Conservation (phyloP, 352 stramenopile species). For the Globisporangium iwayamae region DNA sequence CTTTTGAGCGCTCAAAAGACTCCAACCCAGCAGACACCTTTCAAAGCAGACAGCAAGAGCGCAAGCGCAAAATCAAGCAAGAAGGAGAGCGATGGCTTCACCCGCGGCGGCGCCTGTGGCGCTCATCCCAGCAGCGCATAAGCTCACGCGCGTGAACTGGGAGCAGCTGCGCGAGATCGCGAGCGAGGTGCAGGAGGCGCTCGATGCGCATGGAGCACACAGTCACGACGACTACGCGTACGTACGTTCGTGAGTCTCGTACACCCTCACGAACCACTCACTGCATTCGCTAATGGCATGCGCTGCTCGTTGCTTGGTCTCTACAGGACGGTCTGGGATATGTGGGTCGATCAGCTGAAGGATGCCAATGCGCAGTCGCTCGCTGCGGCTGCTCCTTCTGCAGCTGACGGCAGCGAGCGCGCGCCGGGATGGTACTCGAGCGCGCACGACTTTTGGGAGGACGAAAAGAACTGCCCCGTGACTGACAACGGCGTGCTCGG, state of each 20-base stretch:
- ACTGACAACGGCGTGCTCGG: slow-evolving; percentile 94
- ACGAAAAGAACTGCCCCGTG: slow-evolving; percentile 89
- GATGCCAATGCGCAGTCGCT: slow-evolving; percentile 24
- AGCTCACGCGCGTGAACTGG: slow-evolving; percentile 54
- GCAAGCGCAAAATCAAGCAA: background rate
- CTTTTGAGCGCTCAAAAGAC: too few species aligned
- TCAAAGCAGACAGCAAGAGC: background rate
- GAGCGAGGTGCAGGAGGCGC: slow-evolving; percentile 49
- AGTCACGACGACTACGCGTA: slow-evolving; percentile 60
- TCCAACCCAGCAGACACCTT: too few species aligned
- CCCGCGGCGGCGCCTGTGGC: slow-evolving; percentile 3
- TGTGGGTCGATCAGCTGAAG: slow-evolving; percentile 65
- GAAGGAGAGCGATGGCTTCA: slow-evolving; percentile 13
- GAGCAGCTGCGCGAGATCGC: slow-evolving; percentile 43
- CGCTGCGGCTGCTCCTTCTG: background rate
- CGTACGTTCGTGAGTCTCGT: slow-evolving; percentile 9
- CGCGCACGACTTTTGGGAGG: slow-evolving; percentile 77
- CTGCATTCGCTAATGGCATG: background rate
- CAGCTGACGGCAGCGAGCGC: slow-evolving; percentile 9
- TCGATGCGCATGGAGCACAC: slow-evolving; percentile 52
- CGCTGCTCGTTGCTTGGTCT: background rate
- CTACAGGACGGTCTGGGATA: slow-evolving; percentile 58
- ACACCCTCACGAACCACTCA: background rate
- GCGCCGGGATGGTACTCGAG: slow-evolving; percentile 63
- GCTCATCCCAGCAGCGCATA: slow-evolving; percentile 23